Evolutionary conservation across 1,284 basidiomycete genomes (phyloP).

Genomic region (Bondarzewia mesenterica): DNA sequence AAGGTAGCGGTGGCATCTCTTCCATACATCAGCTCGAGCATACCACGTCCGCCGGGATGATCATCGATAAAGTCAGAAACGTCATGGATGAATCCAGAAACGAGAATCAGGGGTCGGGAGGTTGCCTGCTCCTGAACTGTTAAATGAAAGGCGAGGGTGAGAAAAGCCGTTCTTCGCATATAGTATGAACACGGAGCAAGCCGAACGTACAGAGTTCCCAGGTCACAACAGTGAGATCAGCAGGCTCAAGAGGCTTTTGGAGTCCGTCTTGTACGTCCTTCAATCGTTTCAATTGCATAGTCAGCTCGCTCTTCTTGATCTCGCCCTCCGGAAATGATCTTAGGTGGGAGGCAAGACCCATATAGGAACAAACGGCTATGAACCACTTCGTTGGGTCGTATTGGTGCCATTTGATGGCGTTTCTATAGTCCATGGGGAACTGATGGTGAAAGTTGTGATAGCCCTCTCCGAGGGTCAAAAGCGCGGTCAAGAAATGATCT

Average conservation of each 20-base stretch:
- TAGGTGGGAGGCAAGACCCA: constrained; percentile 81
- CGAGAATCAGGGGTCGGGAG: not conserved
- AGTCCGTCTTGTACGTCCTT: not conserved
- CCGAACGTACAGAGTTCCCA: constrained; percentile 1
- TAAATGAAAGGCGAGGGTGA: not conserved
- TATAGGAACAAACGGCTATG: constrained; percentile 55
- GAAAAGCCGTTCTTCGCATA: not conserved
- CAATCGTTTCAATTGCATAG: not conserved
- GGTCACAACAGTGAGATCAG: not conserved
- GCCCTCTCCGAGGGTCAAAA: constrained; percentile 83
- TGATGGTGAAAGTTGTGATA: constrained; percentile 96
- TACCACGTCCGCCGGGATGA: not conserved
- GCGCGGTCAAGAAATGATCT: constrained; percentile 77
- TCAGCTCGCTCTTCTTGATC: not conserved
- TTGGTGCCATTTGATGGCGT: constrained; percentile 86
- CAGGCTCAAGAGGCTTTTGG: not conserved
- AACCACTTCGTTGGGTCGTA: constrained; percentile 92
- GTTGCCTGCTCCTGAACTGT: not conserved
- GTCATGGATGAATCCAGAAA: not conserved
- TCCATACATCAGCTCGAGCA: no score
- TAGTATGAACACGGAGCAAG: not conserved
- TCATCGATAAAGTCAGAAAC: not conserved
- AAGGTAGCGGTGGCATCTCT: no score
- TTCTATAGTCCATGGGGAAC: constrained; percentile 93
- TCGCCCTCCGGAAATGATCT: not conserved